These are phyloP conservation scores for Tritrichomonas foetus DNA, from an alignment of 208 protist species.

Conservation along the genomic window DNA sequence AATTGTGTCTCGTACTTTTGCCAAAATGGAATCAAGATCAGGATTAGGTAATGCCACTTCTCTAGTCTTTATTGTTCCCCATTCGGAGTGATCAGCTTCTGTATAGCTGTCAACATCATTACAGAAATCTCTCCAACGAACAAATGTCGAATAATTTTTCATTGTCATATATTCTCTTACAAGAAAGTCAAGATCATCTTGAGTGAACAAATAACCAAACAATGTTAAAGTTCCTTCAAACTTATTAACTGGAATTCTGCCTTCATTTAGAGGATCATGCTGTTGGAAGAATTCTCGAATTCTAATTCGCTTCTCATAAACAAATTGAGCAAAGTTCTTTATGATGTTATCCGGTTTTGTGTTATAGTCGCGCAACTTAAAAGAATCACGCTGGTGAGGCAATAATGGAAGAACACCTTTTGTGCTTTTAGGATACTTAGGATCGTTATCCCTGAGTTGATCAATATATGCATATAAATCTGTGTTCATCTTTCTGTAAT, in stretches of 20 bases:
- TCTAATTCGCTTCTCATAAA: not conserved
- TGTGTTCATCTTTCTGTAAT: not conserved
- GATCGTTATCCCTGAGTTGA: not conserved
- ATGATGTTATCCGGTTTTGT: not conserved
- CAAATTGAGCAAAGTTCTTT: not conserved
- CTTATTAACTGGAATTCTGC: not conserved
- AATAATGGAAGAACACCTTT: not conserved
- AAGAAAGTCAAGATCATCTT: not conserved
- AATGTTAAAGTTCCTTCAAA: constrained; percentile 5
- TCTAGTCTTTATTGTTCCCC: not conserved
- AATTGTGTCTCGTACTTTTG: not conserved
- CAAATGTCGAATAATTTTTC: not conserved
- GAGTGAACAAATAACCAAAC: not conserved
- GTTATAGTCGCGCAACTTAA: not conserved
- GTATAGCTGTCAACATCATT: not conserved
- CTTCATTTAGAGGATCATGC: not conserved
- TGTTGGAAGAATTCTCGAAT: not conserved
- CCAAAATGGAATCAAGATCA: not conserved
- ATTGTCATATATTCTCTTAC: not conserved
- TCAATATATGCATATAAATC: not conserved
- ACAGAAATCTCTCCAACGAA: not conserved
- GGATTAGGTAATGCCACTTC: not conserved
- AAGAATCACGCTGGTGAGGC: not conserved
- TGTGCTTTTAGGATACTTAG: not conserved
- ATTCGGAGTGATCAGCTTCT: not conserved